Base-by-base conservation (phyloP, 2,329 filamentous ascomycete species). In the Colletotrichum coccodes region DNA sequence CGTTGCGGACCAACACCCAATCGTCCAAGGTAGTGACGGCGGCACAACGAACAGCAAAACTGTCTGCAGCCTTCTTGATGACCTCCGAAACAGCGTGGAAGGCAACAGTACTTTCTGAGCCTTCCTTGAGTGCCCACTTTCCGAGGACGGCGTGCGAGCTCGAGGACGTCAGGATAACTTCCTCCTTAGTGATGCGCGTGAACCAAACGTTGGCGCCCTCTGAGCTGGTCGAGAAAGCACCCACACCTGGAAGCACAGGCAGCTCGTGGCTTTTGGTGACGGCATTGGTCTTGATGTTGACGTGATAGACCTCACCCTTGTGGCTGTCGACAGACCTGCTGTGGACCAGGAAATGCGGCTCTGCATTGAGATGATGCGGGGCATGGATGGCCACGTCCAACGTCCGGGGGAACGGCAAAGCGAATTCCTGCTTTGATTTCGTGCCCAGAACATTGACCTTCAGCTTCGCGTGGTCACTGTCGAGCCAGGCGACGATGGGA, bases 131-230 rank as follows among this genome's bases (percentile, higher is more conserved):
- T 2, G 87, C 80, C 94, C 94, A 98, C 61, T 90, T 88, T 16
- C 90, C 92, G 36, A 98, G 84, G 44, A 94, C 82, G n/a, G 87
- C 90, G 72, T 95, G 89, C 1, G 94, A 96, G 32, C 85, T 85
- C 0, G 94, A 97, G 1, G 93, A 94, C 6, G 93, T 86, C 30
- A 97, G 84, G 34, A 87, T 84, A 3, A 94, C 85, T 75, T 97
- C 93, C 9, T 92, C 89, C 38, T 90, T 84, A 0, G 93, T 94
- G 70, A 96, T 85, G 68, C 95, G 90, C 2, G 93, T 95, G 78
- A 98, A 97, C 82, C 94, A 98, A 8, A 97, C 91, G 74, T 96
- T 95, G 23, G 92, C 90, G 68, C 91, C 92, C 46, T 89, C 87
- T 2, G 90, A 93, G 80, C 92, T 96, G 0, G 90, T 91, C 0